Conservation (phyloP, 805 yeast species). For the Metschnikowia proteae region DNA sequence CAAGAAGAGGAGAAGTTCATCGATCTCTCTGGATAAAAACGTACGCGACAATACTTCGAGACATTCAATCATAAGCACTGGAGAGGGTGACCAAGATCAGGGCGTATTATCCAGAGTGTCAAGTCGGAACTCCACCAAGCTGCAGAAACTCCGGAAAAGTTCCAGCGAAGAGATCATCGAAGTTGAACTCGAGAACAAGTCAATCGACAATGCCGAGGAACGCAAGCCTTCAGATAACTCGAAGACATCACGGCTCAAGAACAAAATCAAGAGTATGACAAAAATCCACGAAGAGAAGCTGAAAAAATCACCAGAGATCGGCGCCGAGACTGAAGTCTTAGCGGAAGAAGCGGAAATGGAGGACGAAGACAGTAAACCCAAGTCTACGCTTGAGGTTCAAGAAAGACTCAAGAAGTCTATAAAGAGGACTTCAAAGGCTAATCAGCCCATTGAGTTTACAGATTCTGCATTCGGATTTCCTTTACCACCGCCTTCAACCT, state of each 20-base stretch:
- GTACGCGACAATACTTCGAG: not conserved
- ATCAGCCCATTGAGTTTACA: constrained; percentile 47
- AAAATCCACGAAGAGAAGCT: constrained; percentile 13
- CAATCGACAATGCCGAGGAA: constrained; percentile 2
- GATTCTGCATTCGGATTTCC: constrained; percentile 90
- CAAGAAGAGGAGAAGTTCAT: constrained; percentile 29
- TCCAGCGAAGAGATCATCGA: not conserved
- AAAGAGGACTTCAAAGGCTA: constrained; percentile 38
- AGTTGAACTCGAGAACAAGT: not conserved
- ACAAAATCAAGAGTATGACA: constrained; percentile 15
- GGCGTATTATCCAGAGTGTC: not conserved
- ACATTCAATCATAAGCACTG: not conserved
- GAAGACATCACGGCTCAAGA: constrained; percentile 14
- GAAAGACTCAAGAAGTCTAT: constrained; percentile 42
- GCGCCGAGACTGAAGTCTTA: not conserved
- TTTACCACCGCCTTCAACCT: constrained; percentile 71
- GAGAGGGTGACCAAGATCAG: constrained; percentile 1
- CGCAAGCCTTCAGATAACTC: constrained; percentile 9
- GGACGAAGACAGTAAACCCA: constrained; percentile 23
- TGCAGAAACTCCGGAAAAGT: not conserved
- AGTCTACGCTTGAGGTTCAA: constrained; percentile 39
- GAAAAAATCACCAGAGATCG: not conserved
- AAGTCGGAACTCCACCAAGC: not conserved
- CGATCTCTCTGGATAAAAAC: constrained; percentile 11
- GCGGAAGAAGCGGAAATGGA: constrained; percentile 6